Base-by-base conservation (phyloP, 148 eudicot species). In the Nepenthes mirabilis region DNA sequence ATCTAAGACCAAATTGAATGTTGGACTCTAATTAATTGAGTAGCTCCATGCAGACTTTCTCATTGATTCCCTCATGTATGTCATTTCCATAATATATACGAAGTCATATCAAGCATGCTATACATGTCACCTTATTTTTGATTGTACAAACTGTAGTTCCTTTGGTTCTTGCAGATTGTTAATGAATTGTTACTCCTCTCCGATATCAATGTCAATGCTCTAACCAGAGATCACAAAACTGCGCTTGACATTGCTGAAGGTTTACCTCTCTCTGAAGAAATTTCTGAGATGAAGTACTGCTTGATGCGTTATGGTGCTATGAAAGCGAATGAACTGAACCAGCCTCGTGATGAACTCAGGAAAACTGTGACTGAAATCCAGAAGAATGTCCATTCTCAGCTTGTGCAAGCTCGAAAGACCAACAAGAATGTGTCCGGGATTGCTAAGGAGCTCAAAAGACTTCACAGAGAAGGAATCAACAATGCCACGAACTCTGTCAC, bases 401-500 rank as follows among this genome's bases (percentile, higher is more conserved):
- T 82, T 10, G 86, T 80, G 54, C 94, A 86, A 70, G 73, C 89
- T 47, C 78, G 82, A 13, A 79, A 77, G 37, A 86, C 86, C 6
- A 86, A 83, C 71, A 72, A 66, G 56, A 86, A 86, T 43, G 74
- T 86, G 54, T 68, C 33, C 5, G 94, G 86, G 1, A 83, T 86
- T 2, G 94, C 94, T 3, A 86, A 83, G 66, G 89, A 86, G 66
- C 71, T 86, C 9, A 68, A 80, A 43, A 75, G 74, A 66, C 84
- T 86, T 49, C 94, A 86, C 63, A 34, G 94, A 58, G 84, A 68
- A 52, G 88, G 84, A 59, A 83, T 83, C 64, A 77, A 77, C 61
- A 83, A 80, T 6, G 84, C 88, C 5, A 72, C 84, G 14, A 83
- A 83, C 70, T 83, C 88, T 0, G 88, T 83, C 9, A 83, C 94